phyloP scores from a whole-genome alignment of 2,329 filamentous ascomycete species.

The Aspergillus awamori region DNA sequence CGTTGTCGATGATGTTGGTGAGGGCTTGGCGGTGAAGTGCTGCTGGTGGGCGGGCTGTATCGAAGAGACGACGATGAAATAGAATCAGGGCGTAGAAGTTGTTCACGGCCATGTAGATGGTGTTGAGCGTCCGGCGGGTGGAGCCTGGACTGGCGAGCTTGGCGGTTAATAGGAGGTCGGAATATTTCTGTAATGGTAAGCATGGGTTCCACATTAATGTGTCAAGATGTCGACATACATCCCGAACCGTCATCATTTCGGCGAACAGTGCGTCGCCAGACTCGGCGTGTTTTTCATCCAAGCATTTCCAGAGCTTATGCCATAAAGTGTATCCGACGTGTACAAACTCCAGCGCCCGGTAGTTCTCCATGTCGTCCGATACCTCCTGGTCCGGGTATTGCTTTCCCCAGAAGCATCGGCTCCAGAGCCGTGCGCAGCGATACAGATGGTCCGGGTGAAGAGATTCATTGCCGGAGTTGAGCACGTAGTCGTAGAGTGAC shows the following conservation, averaged over 20 bases:
- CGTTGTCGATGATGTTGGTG: constrained; percentile 36
- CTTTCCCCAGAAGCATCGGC: constrained; percentile 40
- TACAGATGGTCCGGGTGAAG: constrained; percentile 38
- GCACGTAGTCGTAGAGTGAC: constrained; percentile 37
- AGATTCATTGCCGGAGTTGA: constrained; percentile 35
- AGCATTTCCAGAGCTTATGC: constrained; percentile 34
- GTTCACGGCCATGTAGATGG: constrained; percentile 38
- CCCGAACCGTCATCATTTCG: constrained; percentile 30
- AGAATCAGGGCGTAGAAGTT: constrained; percentile 40
- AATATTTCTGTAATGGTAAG: constrained; percentile 34
- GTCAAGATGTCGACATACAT: constrained; percentile 22
- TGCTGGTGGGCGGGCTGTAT: constrained; percentile 20
- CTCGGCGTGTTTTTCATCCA: constrained; percentile 24
- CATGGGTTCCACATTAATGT: background rate
- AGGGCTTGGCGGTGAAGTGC: constrained; percentile 33
- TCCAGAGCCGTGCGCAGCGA: constrained; percentile 40
- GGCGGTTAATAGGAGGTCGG: constrained; percentile 41
- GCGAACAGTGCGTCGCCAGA: constrained; percentile 25
- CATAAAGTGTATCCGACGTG: constrained; percentile 34
- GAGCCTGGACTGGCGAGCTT: constrained; percentile 34
- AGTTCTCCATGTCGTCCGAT: constrained; percentile 44
- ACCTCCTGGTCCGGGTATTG: constrained; percentile 42
- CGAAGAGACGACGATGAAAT: constrained; percentile 37
- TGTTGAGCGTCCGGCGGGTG: constrained; percentile 38
- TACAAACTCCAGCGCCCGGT: constrained; percentile 38